Conservation (phyloP, 1,284 basidiomycete genomes). For the Lentinula novae-zelandiae region DNA sequence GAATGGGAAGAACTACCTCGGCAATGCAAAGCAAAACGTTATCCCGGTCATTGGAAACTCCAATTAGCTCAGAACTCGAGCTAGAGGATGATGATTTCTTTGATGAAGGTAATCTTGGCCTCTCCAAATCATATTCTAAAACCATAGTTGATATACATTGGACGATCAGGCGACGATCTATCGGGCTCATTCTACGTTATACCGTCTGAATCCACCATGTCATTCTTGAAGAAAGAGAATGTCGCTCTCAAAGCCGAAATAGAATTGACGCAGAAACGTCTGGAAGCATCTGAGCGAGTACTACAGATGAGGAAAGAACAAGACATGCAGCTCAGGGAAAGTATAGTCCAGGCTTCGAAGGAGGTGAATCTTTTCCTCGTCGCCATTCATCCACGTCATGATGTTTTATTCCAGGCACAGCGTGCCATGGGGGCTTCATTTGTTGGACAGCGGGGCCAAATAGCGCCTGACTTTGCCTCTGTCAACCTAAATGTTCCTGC, state of each 20-base stretch:
- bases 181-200: constrained; percentile 76
- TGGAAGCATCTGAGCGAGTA: constrained; percentile 56
- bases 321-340: constrained; percentile 71
- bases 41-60: background rate
- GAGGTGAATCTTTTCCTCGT: constrained; percentile 42
- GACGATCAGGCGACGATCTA: constrained; percentile 51
- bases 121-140: background rate
- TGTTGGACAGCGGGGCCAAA: constrained; percentile 42
- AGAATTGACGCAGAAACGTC: constrained; percentile 48
- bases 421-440: constrained; percentile 69
- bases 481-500: constrained; percentile 53
- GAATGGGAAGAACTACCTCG: constrained; percentile 26
- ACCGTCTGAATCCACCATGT: constrained; percentile 50
- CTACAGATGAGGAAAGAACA: constrained; percentile 71
- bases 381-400: background rate
- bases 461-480: constrained; percentile 43
- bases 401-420: constrained; percentile 51
- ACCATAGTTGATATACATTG: constrained; percentile 1
- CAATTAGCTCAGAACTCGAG: constrained; percentile 25
- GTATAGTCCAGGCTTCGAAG: constrained; percentile 73
- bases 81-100: constrained; percentile 35
- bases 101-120: constrained; percentile 34
- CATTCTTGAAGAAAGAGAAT: constrained; percentile 65
- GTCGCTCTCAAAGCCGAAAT: constrained; percentile 54
- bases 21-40: background rate